Evolutionary conservation across 441 rosid species (phyloP), one percentile per base, ranked within the genome.

Genomic region (Brassica hybrid): DNA sequence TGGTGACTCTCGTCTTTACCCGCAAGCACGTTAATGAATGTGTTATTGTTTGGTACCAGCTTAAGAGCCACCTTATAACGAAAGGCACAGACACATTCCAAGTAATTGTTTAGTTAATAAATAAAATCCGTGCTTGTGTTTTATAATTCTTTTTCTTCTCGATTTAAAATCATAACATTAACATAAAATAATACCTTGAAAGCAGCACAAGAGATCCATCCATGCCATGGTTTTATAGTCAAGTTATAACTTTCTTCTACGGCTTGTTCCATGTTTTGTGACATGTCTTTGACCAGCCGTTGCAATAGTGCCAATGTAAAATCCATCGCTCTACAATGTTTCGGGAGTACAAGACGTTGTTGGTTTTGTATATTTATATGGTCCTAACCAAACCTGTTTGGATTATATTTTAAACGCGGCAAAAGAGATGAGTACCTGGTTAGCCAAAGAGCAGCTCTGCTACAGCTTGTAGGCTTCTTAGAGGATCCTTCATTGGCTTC

Each of bases 151-250:
- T 62, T 52, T 14, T 68, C 16, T 41, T 10, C 10, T 75, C 38
- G 5, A 56, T 3, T 64, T 63, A 13, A 5, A 72, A 41, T 61
- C 27, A 50, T 13, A 54, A 6, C 6, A 34, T 48, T 52, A 23
- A 41, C 19, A 10, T 21, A 10, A 6, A 76, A 11, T 25, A 23
- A 69, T 84, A 92, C 98, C 87, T 81, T 94, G 81, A 86, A 89
- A 77, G 98, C 97, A 72, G 97, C 97, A 12, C 88, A 81, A n/a
- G 98, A 90, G 74, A 94, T 94, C 97, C 98, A 94, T 60, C 97
- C 89, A 85, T 94, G 98, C 92, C 97, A 90, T 21, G 90, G 94
- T 84, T 89, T 94, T 78, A 94, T 81, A 74, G 94, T 88, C 58
- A 74, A 63, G 69, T 65, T 82, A 72, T 94, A 94, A 50, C 92